A percentile compares a stretch with the other conserved stretches of the same genome.
Evolutionary conservation across 140 eudicot genomes (phyloP).

Genomic region (Cichorium intybus): DNA sequence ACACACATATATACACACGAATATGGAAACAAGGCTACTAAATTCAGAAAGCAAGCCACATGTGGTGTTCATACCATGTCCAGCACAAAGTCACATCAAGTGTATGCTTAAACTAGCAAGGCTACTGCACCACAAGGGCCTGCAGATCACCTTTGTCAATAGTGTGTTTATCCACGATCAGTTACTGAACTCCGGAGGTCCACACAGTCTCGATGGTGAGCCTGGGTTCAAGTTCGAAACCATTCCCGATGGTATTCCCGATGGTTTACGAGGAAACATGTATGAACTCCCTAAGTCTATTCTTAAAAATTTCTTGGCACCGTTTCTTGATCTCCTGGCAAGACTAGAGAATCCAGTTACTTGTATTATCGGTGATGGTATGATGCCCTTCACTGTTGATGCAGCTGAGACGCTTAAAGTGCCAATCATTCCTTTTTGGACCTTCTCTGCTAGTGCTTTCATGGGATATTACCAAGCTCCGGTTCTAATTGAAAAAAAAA

Average conservation of each 20-base stretch:
- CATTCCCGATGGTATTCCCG: constrained; percentile 11
- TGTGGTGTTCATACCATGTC: too few species aligned
- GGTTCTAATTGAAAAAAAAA: not conserved
- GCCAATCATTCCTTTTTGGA: constrained; percentile 6
- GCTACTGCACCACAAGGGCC: constrained; percentile 22
- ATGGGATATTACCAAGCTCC: constrained; percentile 17
- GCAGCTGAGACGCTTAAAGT: constrained; percentile 5
- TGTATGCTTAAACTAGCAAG: constrained; percentile 31
- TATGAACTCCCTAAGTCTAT: not conserved
- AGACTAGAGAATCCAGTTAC: not conserved
- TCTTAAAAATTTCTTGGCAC: not conserved
- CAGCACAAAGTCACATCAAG: constrained; percentile 38
- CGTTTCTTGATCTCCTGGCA: not conserved
- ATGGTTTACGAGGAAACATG: not conserved
- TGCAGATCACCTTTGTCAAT: constrained; percentile 28
- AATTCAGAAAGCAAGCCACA: constrained; percentile 6
- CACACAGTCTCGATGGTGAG: not conserved
- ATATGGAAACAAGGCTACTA: too few species aligned
- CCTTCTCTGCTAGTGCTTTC: constrained; percentile 10
- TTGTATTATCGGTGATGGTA: not conserved
- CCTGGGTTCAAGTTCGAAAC: constrained; percentile 16
- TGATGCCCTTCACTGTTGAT: not conserved
- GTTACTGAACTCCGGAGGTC: constrained; percentile 9
- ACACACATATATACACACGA: too few species aligned
- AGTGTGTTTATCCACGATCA: constrained; percentile 14